Base-by-base conservation (phyloP, 2,329 filamentous ascomycete genomes). In the Cytospora mali region DNA sequence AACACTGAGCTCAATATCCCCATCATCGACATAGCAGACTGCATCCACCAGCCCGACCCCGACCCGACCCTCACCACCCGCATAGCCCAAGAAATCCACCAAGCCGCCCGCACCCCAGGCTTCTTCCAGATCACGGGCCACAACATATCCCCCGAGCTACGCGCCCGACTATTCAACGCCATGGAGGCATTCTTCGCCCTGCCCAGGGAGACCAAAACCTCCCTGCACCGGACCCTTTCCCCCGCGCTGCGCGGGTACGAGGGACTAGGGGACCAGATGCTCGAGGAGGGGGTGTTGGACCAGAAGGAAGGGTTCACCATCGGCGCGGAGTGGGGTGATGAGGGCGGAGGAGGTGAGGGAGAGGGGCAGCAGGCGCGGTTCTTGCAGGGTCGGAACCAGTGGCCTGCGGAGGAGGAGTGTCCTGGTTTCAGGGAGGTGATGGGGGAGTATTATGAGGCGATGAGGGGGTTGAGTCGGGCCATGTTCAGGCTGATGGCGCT, bases 71-170 rank as follows among this genome's bases (percentile, higher is more conserved):
- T 57, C 6, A 61, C 62, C 13, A 51, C 67, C 57, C 42, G 64
- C 60, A 54, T 64, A 21, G 57, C 61, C 16, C 21, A 11, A 5
- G 7, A 46, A 4, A 75, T 82, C 9, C 73, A 72, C 55, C 67
- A 71, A 7, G 78, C 79, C 0, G 75, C 77, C 9, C 70, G 77
- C 25, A 77, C 74, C 48, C 80, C 74, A 0, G 79, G 79, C 0
- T 81, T 81, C 67, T 81, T 81, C 68, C 80, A 81, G 64, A 72
- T 80, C 61, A 76, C 75, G 62, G 78, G 80, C 50, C 76, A 80
- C 68, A 76, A 76, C 0, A 76, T 79, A n/a, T 55, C 71, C 0
- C 21, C 66, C 71, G 27, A 69, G 63, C 7, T 75, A 75, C 28
- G 64, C 68, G 14, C 58, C 59, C 6, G 64, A 14, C 68, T 65